Evolutionary conservation across 2,329 filamentous ascomycete genomes (phyloP), one percentile per base, ranked within the genome.

Genomic region (Thelonectria discophora): DNA sequence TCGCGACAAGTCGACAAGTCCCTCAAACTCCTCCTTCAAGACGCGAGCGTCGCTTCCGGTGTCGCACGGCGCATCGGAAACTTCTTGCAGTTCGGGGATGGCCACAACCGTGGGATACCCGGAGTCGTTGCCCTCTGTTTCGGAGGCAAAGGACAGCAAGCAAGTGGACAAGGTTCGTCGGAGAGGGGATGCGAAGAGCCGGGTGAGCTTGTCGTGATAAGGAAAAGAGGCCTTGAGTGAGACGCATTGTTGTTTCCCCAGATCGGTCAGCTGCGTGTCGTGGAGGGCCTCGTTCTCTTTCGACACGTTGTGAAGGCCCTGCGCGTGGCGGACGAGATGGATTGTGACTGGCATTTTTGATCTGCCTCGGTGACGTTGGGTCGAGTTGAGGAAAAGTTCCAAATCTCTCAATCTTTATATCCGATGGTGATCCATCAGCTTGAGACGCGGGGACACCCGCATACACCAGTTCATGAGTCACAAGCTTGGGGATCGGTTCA

Each of bases 251-350:
- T 61, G 58, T 40, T 43, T 47, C 12, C 58, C 58, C 10, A 57
- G 18, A 21, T 57, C 48, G 3, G 58, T 61, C 17, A 61, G 5
- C 7, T 15, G 18, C 1, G 58, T 53, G 30, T 61, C 58, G 9
- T 9, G 53, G 11, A 61, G 45, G 3, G 24, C 34, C 27, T 61
- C 58, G 13, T 61, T 56, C 47, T 52, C 58, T 10, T 48, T 48
- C 18, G 21, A 61, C 15, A 61, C 17, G 21, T 61, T 61, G 37
- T 61, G 58, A 3, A 57, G 12, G 48, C 58, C 58, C 18, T 61
- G 58, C 10, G 58, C 58, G 47, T 61, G 58, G 43, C 58, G 58
- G 46, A 61, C 58, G 2, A 61, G 48, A 43, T 61, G 53, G 24
- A 61, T 49, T 13, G 58, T 56, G 53, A 56, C 48, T 7, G 58